These are phyloP conservation scores for Aspergillus japonicus DNA, from an alignment of 2,329 filamentous ascomycete genomes.

Conservation along the genomic window DNA sequence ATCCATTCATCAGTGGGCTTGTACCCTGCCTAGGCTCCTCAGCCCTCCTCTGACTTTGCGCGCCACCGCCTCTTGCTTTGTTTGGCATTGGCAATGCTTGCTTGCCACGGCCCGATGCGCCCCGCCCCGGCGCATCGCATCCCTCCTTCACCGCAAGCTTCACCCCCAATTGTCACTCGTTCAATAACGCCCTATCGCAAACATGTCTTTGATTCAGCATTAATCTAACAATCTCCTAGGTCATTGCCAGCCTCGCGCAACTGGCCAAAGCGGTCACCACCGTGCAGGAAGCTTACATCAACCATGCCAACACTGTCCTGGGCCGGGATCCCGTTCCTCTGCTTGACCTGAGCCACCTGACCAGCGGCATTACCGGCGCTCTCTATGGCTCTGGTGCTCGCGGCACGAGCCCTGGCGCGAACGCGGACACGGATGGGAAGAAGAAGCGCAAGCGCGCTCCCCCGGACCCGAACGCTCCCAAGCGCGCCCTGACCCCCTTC, in stretches of 20 bases:
- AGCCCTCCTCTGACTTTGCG: neutral
- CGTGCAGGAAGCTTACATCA: constrained; percentile 79
- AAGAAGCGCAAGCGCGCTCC: constrained; percentile 87
- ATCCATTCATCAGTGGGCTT: neutral
- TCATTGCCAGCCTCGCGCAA: constrained; percentile 73
- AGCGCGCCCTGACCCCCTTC: constrained; percentile 89
- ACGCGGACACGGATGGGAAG: constrained; percentile 61
- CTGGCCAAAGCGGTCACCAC: constrained; percentile 77
- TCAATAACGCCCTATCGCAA: neutral
- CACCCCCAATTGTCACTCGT: neutral
- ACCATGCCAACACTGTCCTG: constrained; percentile 82
- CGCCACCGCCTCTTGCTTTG: neutral
- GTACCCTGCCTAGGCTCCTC: neutral
- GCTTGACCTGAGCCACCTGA: constrained; percentile 49
- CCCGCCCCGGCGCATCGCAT: constrained; percentile 5
- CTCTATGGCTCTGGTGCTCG: constrained; percentile 45
- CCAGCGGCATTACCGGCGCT: constrained; percentile 42
- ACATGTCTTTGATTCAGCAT: constrained; percentile 1
- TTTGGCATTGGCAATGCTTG: neutral
- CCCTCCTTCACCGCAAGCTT: constrained; percentile 6
- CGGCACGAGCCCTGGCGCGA: constrained; percentile 36
- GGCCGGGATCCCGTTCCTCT: constrained; percentile 57
- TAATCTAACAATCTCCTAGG: constrained; percentile 51
- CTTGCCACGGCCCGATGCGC: neutral
- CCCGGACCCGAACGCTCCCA: constrained; percentile 89